Base-by-base conservation (phyloP, 306 rosid species). In the Arachis stenosperma region DNA sequence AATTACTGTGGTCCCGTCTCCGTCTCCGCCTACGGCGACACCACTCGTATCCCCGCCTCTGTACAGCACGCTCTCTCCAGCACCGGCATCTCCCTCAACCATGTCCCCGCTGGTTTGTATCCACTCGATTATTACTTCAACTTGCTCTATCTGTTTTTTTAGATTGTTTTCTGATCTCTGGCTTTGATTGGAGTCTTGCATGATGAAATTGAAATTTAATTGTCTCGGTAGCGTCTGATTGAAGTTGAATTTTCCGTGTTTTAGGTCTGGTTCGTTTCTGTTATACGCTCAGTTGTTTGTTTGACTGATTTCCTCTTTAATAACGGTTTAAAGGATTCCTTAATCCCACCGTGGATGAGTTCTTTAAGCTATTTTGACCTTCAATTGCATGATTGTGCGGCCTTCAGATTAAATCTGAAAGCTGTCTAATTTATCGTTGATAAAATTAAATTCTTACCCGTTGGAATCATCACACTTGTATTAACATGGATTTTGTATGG, bases 21-120 rank as follows among this genome's bases (percentile, higher is more conserved):
- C 70, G 85, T 92, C 80, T 88, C 90, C 80, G 90, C 98, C 71
- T 92, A 92, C 50, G 96, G 96, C 12, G 98, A 92, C 66, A 92
- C 98, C 51, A 81, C 81, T 46, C 74, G 88, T 69, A 88, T 92
- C 81, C 81, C 90, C 0, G 65, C 84, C 0, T 77, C 92, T 55
- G 90, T 92, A 3, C 98, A 92, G 76, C 92, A 90, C 5, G 90
- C 96, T 2, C 98, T 92, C 69, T 92, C 98, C 59, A 86, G 92
- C 73, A 92, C 98, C 70, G 96, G 98, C 69, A 86, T 90, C 84
- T 82, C 90, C 36, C 96, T 92, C 78, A 90, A 90, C 70, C 98
- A 92, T 43, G 98, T 92, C 63, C 98, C 98, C 2, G 90, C 98
- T 14, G 98, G 98, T 91, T 52, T 22, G 57, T 52, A 46, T 46